Conservation (phyloP, 169 alveolate genomes). For the Eimeria brunetti region DNA sequence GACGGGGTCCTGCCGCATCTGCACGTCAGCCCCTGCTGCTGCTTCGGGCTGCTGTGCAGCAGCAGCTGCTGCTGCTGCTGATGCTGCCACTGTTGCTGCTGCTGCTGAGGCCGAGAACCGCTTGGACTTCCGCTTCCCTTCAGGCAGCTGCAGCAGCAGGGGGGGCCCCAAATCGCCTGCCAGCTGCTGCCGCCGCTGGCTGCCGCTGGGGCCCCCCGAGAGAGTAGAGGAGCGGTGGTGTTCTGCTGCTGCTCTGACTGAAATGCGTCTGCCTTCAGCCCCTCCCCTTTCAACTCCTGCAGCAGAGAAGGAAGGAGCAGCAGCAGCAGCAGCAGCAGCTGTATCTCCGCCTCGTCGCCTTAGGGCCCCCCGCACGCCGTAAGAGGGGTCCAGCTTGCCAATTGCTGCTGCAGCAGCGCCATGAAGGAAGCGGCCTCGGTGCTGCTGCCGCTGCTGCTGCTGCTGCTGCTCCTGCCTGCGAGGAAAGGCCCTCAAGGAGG, state of each 20-base stretch:
- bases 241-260: not conserved
- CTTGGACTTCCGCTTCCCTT: conserved; percentile 6
- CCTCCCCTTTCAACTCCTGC: not conserved
- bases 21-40: not conserved
- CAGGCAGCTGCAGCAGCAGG: conserved; percentile 30
- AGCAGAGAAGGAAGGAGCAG: not conserved
- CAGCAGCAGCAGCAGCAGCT: not conserved
- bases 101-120: conserved; percentile 29
- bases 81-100: conserved; percentile 4
- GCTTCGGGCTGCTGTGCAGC: not conserved
- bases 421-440: conserved; percentile 30
- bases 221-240: not conserved
- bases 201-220: not conserved
- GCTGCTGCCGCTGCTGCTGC: conserved; percentile 62
- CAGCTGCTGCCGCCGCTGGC: conserved; percentile 35
- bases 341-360: conserved; percentile 3
- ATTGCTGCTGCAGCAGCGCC: conserved; percentile 55
- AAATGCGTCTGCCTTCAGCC: conserved; percentile 2
- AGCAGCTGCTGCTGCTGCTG: not conserved
- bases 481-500: not conserved
- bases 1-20: conserved; percentile 53
- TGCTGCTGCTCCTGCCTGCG: conserved; percentile 45
- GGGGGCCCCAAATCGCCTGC: conserved; percentile 63
- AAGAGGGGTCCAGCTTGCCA: conserved; percentile 4
- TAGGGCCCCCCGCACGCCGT: conserved; percentile 58